Evolutionary conservation across 2,329 filamentous ascomycete genomes (phyloP), one percentile per base, ranked within the genome.

Genomic region (Dothideomycetes sp.): DNA sequence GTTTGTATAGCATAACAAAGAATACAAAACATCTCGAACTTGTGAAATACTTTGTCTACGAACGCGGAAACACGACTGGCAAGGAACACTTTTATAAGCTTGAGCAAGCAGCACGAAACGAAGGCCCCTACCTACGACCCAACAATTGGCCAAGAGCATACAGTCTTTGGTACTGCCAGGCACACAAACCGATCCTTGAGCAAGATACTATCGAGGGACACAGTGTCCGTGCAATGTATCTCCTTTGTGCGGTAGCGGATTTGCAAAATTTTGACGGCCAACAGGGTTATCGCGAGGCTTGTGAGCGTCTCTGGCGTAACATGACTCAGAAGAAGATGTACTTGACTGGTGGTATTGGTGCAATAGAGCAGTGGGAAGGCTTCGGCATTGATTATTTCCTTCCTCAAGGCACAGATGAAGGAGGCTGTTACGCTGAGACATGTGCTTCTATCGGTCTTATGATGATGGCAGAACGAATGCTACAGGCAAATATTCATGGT

Each of bases 271-370:
- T 71, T 4, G 58, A 61, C 22, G 41, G 52, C 10, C 44, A 53
- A 4, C 44, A 48, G 12, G 43, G 55, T 32, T 50, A 52, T 53
- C 34, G 24, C 49, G 45, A 58, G 19, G 61, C 72, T 2, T 49
- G 78, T 0, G 52, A 60, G 17, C 58, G 66, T 6, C 56, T 79
- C 4, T 80, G 75, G 76, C 53, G 65, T 22, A 76, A 78, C 47
- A 78, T 78, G 72, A 67, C 75, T 0, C 62, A 73, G 28, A 67
- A 66, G 42, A 80, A 78, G 51, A 75, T 79, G 69, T 80, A 76
- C 43, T 51, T 77, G 12, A 80, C 76, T 0, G 76, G 76, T 1
- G 75, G 74, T 1, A 70, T 80, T 35, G 76, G 76, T 1, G 69
- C 63, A 1, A 65, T 74, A 28, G 64, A 69, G 47, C 70, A 77